Evolutionary conservation across 2,329 filamentous ascomycete species (phyloP).

Genomic region (Trichoderma guizhouense): DNA sequence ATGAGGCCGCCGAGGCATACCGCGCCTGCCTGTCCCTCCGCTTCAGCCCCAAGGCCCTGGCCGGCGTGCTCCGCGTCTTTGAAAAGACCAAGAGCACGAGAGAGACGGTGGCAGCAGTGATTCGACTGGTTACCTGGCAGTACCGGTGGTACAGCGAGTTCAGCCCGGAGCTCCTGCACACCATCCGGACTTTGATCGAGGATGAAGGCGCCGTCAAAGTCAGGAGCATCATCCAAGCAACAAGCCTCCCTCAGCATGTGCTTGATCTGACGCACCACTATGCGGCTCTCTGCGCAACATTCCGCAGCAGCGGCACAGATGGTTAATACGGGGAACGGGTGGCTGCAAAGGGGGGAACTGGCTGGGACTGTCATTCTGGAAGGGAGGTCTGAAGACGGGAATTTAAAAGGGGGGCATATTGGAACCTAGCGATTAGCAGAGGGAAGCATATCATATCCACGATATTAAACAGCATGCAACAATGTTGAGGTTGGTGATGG

Average conservation of each 20-base stretch:
- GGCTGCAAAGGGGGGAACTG: not conserved
- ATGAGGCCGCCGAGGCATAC: slow-evolving; percentile 92
- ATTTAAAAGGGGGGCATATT: not conserved
- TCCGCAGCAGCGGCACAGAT: slow-evolving; percentile 90
- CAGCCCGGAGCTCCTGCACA: slow-evolving; percentile 82
- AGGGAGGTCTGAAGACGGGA: not conserved
- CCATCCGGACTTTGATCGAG: slow-evolving; percentile 89
- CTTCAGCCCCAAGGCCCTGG: slow-evolving; percentile 90
- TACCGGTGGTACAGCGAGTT: slow-evolving; percentile 99
- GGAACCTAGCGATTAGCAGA: not conserved
- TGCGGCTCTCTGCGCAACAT: slow-evolving; percentile 88
- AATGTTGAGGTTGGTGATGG: not conserved
- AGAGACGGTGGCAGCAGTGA: slow-evolving; percentile 79
- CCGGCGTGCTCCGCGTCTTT: slow-evolving; percentile 76
- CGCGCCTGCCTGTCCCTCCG: slow-evolving; percentile 80
- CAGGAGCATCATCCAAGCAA: slow-evolving; percentile 93
- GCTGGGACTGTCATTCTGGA: not conserved
- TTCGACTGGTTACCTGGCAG: slow-evolving; percentile 93
- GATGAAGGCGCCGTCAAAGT: slow-evolving; percentile 98
- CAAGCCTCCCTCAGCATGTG: slow-evolving; percentile 87
- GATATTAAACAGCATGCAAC: not conserved
- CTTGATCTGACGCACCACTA: slow-evolving; percentile 96
- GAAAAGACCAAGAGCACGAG: slow-evolving; percentile 75
- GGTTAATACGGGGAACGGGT: slow-evolving; percentile 46
- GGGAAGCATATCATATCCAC: not conserved